These are phyloP conservation scores for Poterioochromonas sp. DNA, from an alignment of 352 stramenopile genomes.

Conservation along the genomic window DNA sequence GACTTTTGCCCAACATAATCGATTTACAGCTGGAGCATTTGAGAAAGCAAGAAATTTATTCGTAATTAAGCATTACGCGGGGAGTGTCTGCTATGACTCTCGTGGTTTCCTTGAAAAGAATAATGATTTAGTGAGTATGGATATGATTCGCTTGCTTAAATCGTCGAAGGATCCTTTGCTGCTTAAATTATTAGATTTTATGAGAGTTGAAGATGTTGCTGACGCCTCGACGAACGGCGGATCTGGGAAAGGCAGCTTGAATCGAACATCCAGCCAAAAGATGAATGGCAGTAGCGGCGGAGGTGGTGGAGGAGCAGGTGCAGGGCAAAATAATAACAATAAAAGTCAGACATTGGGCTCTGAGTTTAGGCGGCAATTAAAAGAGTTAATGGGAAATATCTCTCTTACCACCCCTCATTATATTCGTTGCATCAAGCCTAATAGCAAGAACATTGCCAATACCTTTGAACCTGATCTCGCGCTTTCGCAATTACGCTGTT, in stretches of 20 bases:
- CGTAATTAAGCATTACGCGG: conserved; percentile 51
- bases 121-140: conserved; percentile 78
- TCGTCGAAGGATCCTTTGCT: neutral
- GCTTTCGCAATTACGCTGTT: conserved; percentile 91
- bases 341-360: conserved; percentile 45
- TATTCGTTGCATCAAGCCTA: conserved; percentile 97
- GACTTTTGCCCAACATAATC: neutral
- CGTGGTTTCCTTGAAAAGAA: conserved; percentile 93
- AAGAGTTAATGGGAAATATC: conserved; percentile 78
- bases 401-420: conserved; percentile 90
- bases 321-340: neutral
- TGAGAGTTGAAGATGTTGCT: neutral
- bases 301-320: neutral
- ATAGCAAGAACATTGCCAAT: conserved; percentile 76
- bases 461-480: conserved; percentile 78
- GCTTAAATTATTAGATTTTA: neutral
- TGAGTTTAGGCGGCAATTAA: conserved; percentile 84
- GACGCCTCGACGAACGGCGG: neutral
- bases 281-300: neutral
- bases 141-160: conserved; percentile 1
- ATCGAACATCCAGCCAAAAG: neutral
- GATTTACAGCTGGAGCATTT: conserved; percentile 32
- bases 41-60: neutral
- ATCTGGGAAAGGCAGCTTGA: neutral
- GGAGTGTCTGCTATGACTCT: conserved; percentile 79